Evolutionary conservation across 805 yeast genomes (phyloP), one percentile per base, ranked within the genome.

Genomic region (Groenewaldozyma tartarivorans): DNA sequence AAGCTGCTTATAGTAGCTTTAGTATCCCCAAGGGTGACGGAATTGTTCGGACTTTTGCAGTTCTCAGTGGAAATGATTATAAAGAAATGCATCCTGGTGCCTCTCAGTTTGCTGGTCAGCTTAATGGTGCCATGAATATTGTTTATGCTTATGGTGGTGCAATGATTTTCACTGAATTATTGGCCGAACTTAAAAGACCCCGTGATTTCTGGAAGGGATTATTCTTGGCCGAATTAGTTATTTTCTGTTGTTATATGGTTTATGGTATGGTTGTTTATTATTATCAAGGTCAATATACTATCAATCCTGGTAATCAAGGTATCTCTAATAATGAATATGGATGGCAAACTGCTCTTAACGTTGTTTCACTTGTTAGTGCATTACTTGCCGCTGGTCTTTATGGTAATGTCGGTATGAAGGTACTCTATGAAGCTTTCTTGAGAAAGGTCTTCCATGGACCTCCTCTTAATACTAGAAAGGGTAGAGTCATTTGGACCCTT

Each of bases 61-160:
- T 62, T 15, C 46, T 60, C 36, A 31, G 17, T 13, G 22, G 35
- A 11, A 41, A 39, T 20, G 38, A 49, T 35, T 57, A 60, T 39
- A 24, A 7, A 9, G 29, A 24, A 7, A 24, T 24, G 29, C 13
- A 9, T 13, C 13, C 29, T 24, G 13, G 11, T 9, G 13, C 11
- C 29, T 9, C 29, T 13, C 29, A 24, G 29, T 27, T 36, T 26
- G 47, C 54, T 35, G 49, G 50, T 37, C 64, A 60, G 44, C 54
- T 67, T 35, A 57, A 55, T 16, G 69, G 69, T 15, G 51, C 66
- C 44, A 61, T 68, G 55, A 69, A 69, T 50, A 61, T 69, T 46
- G 70, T 71, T 16, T 70, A 64, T 51, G 66, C 72, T 2, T 70
- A 67, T 59, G 75, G 74, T 31, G 75, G 75, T 46, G 69, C 74